Evolutionary conservation across 495 filamentous ascomycete genomes (phyloP).

Genomic region (Annulohypoxylon maeteangense): DNA sequence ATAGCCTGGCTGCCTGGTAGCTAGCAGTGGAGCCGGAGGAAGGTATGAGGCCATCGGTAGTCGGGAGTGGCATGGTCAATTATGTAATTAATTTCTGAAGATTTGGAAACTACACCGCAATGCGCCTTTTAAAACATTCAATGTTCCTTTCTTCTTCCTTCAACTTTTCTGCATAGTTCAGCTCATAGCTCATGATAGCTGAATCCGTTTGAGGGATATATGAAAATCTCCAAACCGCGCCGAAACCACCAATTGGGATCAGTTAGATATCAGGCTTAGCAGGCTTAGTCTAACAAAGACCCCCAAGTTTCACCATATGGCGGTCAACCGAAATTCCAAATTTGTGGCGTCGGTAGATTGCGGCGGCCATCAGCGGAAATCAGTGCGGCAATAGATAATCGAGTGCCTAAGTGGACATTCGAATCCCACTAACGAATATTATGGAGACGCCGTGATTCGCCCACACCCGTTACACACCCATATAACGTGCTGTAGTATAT

Average conservation of each 20-base stretch:
- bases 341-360: conserved; percentile 15
- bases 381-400: conserved; percentile 16
- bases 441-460: conserved; percentile 39
- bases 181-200: conserved; percentile 10
- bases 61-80: conserved; percentile 10
- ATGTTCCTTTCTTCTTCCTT: conserved; percentile 2
- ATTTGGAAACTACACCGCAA: not conserved
- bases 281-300: not conserved
- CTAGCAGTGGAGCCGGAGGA: not conserved
- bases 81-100: conserved; percentile 15
- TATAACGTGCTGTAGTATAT: conserved; percentile 8
- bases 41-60: not conserved
- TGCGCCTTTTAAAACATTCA: conserved; percentile 1
- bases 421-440: not conserved
- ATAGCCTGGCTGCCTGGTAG: no score
- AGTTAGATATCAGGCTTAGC: conserved; percentile 1
- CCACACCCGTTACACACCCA: not conserved
- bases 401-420: not conserved
- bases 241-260: not conserved
- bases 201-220: conserved; percentile 14
- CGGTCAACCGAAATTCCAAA: conserved; percentile 20
- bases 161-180: conserved; percentile 5
- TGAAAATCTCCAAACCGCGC: not conserved
- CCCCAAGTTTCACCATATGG: conserved; percentile 9
- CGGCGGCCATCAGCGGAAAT: not conserved